phyloP scores from a whole-genome alignment of 768 basidiomycete genomes.

The Boletus subcaerulescens region DNA sequence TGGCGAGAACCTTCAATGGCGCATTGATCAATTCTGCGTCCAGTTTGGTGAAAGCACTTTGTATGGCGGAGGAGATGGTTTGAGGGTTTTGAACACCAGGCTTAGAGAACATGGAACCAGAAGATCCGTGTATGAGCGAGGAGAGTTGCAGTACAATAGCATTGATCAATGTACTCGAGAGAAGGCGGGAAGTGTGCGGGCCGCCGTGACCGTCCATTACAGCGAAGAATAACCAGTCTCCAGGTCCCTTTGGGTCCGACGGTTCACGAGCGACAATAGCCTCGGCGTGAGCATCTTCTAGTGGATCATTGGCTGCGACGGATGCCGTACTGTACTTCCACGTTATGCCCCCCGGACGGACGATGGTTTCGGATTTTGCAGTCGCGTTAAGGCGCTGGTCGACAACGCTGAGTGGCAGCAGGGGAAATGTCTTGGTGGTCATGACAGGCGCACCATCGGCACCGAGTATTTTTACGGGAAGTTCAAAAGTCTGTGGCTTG shows the following conservation, averaged over 20 bases:
- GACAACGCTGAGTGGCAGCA: conserved; percentile 53
- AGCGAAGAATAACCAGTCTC: conserved; percentile 80
- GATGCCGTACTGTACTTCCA: conserved; percentile 81
- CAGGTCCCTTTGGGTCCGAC: conserved; percentile 55
- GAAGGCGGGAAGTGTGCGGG: conserved; percentile 74
- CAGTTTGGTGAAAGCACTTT: conserved; percentile 75
- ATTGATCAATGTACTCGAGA: conserved; percentile 81
- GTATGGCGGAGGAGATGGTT: conserved; percentile 65
- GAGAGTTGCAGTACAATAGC: conserved; percentile 77
- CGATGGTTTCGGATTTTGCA: conserved; percentile 43
- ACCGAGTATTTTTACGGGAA: conserved; percentile 50
- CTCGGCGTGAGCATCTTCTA: conserved; percentile 84
- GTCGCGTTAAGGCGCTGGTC: conserved; percentile 58
- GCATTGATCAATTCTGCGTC: conserved; percentile 81
- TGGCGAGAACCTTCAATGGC: conserved; percentile 69
- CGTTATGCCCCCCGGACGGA: conserved; percentile 51
- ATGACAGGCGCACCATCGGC: conserved; percentile 60
- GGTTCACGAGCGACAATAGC: conserved; percentile 64
- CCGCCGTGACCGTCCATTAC: conserved; percentile 94
- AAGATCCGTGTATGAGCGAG: conserved; percentile 40
- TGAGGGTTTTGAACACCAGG: conserved; percentile 41
- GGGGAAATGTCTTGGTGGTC: conserved; percentile 48
- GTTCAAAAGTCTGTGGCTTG: conserved; percentile 53
- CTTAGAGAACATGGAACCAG: conserved; percentile 35
- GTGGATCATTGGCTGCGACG: conserved; percentile 82